Conservation (phyloP, 1,139 yeast genomes). For the Yamadazyma friedrichii region DNA sequence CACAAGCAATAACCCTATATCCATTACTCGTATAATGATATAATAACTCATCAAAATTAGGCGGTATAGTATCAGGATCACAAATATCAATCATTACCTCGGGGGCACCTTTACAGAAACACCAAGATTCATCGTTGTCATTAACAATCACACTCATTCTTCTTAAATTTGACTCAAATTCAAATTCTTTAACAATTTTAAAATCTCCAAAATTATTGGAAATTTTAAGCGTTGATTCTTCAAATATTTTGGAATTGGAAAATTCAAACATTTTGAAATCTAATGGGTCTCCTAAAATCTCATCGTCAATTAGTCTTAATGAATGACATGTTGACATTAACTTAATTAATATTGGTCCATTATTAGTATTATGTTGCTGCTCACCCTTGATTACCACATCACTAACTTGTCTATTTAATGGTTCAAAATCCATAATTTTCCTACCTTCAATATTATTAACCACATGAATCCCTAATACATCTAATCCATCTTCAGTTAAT, state of each 20-base stretch:
- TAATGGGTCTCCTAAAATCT: conserved; percentile 87
- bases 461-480: conserved; percentile 82
- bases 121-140: conserved; percentile 31
- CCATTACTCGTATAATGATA: conserved; percentile 91
- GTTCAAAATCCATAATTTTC: conserved; percentile 52
- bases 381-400: conserved; percentile 16
- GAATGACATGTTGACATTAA: conserved; percentile 89
- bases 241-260: conserved; percentile 74
- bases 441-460: conserved; percentile 52
- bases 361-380: conserved; percentile 25
- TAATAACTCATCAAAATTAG: conserved; percentile 67
- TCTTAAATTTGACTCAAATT: conserved; percentile 79
- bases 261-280: conserved; percentile 93
- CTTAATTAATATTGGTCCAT: conserved; percentile 36
- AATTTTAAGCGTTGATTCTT: conserved; percentile 26
- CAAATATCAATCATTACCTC: conserved; percentile 89
- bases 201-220: conserved; percentile 18
- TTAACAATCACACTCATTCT: conserved; percentile 82
- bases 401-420: conserved; percentile 32
- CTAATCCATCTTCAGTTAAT: conserved; percentile 93
- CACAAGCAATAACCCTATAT: conserved; percentile 93
- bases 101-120: conserved; percentile 94
- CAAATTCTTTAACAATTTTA: conserved; percentile 70
- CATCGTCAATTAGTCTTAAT: conserved; percentile 72
- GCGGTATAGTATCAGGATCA: conserved; percentile 65